Base-by-base conservation (phyloP, 2,329 filamentous ascomycete genomes). In the Aureobasidium sp. region DNA sequence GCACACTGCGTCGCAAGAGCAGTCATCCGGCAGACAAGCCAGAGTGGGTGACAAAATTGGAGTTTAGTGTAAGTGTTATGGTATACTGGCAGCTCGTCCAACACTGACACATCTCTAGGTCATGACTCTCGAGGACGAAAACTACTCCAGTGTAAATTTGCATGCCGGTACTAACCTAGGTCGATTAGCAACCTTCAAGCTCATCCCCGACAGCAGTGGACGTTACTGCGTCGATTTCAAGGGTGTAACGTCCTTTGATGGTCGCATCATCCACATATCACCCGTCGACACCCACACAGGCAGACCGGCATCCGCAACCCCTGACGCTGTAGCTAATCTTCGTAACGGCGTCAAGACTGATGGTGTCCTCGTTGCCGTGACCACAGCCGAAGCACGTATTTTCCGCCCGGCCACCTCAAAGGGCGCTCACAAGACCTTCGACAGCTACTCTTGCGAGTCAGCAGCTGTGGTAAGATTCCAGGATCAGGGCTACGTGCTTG, bases 81-180 rank as follows among this genome's bases (percentile, higher is more conserved):
- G n/a, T 40, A 29, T 9, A 8, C 12, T 17, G 6, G 24, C 39
- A 27, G 12, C 33, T 33, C n/a, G 15, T 11, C 5, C 11, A 3
- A 39, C 24, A 19, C 64, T 65, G 42, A 65, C 45, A 12, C n/a
- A 14, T 9, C 39, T 11, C 5, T 58, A 67, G 61, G 66, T 96
- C 50, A 87, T 99, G 85, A 95, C 89, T 3, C 77, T 97, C 4
- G 92, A 96, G 42, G 89, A 88, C n/a, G 93, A 97, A 70, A 83
- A 90, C 66, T 99, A 96, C 72, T 97, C 94, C 1, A 97, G 91
- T 69, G 96, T 99, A 62, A 85, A 88, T 63, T 89, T 94, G 67
- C 95, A 97, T 67, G 89, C 95, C 1, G 94, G 94, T 22, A 97
- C 94, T 0, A 92, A 87, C 66, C 74, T 85, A 33, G 94, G 94